phyloP scores from a whole-genome alignment of 2,329 filamentous ascomycete genomes.

The Sporothrix brasiliensis region DNA sequence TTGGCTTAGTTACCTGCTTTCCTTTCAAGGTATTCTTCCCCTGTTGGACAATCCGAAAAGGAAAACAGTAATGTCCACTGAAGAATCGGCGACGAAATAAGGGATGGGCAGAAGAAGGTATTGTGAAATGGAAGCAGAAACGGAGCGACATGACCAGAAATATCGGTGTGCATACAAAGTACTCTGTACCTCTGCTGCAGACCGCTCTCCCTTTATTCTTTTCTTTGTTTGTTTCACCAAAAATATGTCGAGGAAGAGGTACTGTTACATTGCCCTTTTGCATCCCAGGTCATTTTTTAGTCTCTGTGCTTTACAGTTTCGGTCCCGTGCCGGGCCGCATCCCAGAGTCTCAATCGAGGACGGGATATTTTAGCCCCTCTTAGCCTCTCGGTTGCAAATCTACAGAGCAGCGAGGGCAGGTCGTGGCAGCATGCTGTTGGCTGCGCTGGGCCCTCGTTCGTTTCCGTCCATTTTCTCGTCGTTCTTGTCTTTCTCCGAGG shows the following conservation, averaged over 20 bases:
- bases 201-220: not conserved
- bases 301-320: conserved; percentile 14
- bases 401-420: not conserved
- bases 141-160: not conserved
- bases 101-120: not conserved
- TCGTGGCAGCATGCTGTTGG: conserved; percentile 4
- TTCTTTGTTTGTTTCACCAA: too few species aligned
- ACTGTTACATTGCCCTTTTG: not conserved
- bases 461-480: too few species aligned
- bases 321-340: conserved; percentile 27
- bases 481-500: too few species aligned
- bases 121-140: not conserved
- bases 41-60: not conserved
- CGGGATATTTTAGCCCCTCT: not conserved
- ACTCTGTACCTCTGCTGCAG: not conserved
- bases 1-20: not conserved
- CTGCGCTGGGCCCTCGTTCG: not conserved
- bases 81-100: conserved; percentile 20
- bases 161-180: conserved; percentile 4
- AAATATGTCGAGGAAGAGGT: too few species aligned
- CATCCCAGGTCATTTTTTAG: not conserved
- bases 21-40: not conserved
- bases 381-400: not conserved
- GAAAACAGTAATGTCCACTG: not conserved
- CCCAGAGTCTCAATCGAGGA: conserved; percentile 14